Conservation (phyloP, 805 yeast species). For the Starmerella apicola region DNA sequence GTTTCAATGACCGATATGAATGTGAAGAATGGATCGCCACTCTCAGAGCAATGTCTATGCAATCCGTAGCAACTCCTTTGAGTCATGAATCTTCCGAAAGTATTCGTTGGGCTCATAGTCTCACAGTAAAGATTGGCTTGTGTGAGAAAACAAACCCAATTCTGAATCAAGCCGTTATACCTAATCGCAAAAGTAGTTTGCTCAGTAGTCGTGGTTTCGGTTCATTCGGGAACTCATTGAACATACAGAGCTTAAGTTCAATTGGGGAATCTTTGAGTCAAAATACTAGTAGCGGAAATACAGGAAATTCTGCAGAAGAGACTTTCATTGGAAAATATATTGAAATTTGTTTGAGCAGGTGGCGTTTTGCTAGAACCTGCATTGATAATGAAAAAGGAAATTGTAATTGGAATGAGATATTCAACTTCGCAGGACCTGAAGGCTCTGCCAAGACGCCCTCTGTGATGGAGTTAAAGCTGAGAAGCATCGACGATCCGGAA, state of each 20-base stretch:
- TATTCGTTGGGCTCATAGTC: conserved; percentile 10
- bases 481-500: background rate
- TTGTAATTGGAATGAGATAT: conserved; percentile 80
- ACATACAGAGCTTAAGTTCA: no score
- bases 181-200: conserved; percentile 15
- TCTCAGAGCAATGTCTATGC: conserved; percentile 21
- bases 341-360: conserved; percentile 60
- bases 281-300: no score
- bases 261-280: no score
- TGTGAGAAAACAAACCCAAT: background rate
- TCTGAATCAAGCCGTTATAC: background rate
- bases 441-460: conserved; percentile 32
- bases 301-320: no score
- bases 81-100: conserved; percentile 10
- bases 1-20: conserved; percentile 21
- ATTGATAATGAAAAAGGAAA: conserved; percentile 36
- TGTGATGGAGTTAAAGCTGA: conserved; percentile 14
- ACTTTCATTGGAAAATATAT: no score
- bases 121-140: conserved; percentile 7
- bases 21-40: conserved; percentile 27
- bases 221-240: no score
- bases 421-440: conserved; percentile 43
- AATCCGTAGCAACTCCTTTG: conserved; percentile 21
- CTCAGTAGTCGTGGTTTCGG: no score
- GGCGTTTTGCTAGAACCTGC: conserved; percentile 70